Percentiles rank a stretch among this genome's conserved stretches.
phyloP scores from a whole-genome alignment of 2,329 filamentous ascomycete species.

The Chrysosphaeria jannelii region DNA sequence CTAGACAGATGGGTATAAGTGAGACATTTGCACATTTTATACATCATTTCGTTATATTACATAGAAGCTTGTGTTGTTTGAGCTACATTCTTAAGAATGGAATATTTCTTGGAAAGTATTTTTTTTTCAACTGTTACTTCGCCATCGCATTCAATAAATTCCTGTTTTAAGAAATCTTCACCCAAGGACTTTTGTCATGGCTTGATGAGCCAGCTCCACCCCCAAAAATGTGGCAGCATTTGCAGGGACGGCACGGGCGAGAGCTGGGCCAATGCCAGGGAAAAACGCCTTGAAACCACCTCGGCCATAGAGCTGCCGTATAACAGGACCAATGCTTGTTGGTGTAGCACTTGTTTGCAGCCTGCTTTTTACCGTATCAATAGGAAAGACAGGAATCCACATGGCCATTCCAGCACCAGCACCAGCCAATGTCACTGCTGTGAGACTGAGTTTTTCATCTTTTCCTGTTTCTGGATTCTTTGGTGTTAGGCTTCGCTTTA shows the following conservation, averaged over 20 bases:
- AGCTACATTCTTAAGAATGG: too few relatives aligned
- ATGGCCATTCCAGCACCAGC: conserved; percentile 83
- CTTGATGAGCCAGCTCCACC: conserved; percentile 57
- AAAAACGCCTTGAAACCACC: conserved; percentile 86
- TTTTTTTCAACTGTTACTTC: background rate
- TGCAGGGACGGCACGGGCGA: conserved; percentile 77
- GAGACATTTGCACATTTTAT: too few relatives aligned
- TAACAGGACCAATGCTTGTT: conserved; percentile 48
- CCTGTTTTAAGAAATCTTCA: conserved; percentile 6
- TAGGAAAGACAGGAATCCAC: conserved; percentile 97
- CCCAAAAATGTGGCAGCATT: conserved; percentile 88
- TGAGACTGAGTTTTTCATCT: conserved; percentile 41
- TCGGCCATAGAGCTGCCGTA: conserved; percentile 52
- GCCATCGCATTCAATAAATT: background rate
- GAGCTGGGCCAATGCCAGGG: conserved; percentile 76
- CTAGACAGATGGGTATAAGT: too few relatives aligned
- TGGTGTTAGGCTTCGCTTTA: conserved; percentile 68
- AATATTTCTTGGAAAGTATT: background rate
- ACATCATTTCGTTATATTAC: too few relatives aligned
- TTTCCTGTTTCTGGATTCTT: conserved; percentile 44
- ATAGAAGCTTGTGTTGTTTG: too few relatives aligned
- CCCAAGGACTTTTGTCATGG: conserved; percentile 47
- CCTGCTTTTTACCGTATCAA: conserved; percentile 86
- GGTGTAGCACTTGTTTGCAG: conserved; percentile 65
- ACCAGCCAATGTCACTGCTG: conserved; percentile 61